Base-by-base conservation (phyloP, 768 basidiomycete species). In the Peribolospora kevripleyi region DNA sequence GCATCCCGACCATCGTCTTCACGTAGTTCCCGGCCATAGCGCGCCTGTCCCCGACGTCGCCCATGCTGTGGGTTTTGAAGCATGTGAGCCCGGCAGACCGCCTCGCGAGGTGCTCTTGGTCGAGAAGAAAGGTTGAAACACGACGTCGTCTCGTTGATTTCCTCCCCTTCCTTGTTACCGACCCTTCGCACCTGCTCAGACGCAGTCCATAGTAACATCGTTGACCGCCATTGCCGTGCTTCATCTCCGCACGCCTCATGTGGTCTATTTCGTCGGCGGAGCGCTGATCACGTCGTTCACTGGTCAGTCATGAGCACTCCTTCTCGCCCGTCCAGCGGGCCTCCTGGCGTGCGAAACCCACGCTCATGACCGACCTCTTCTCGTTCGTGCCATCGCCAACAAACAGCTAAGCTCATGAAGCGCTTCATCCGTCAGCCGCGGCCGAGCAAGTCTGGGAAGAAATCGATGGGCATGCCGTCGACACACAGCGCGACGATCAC, bases 401-500 rank as follows among this genome's bases (percentile, higher is more conserved):
- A 10, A 14, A 9, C 51, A 70, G 70, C 70, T 48, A 71, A 71
- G 60, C 13, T 64, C 25, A 58, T 70, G 37, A 71, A 71, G 58
- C 60, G 59, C 7, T 58, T 62, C 57, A 66, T 71, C 53, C 60
- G 63, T 1, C 61, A 65, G 38, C 65, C 68, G 0, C 65, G 69
- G 25, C 68, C 69, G 0, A 59, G 66, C 25, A 59, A 54, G n/a
- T 60, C 64, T 39, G 56, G 56, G 13, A 64, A 69, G 50, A 65
- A 63, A 50, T 69, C 70, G 7, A 70, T 70, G 64, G 71, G 71
- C 5, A 70, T 72, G 69, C 71, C 71, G 36, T 70, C 69, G 5
- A 71, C 71, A 0, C 71, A 72, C 56, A 67, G 67, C 4, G 68
- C 69, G 10, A 64, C 67, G 6, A 67, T 72, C 47, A 61, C 68